Evolutionary conservation across 73 alveolate species (phyloP).

Genomic region (Tetrahymena thermophila): DNA sequence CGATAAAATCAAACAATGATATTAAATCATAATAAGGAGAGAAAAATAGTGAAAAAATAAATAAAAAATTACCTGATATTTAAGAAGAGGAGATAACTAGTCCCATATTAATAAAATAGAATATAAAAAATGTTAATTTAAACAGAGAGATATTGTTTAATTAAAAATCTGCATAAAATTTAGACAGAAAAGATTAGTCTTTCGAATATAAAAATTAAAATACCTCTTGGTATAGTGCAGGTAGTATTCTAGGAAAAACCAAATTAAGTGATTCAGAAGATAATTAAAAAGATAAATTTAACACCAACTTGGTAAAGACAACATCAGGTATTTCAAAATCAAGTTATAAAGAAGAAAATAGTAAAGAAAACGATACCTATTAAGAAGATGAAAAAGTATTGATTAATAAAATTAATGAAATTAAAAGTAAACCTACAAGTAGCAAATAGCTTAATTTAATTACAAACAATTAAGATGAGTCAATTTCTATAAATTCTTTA

Average conservation of each 20-base stretch:
- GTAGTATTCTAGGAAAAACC: not conserved
- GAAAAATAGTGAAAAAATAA: not conserved
- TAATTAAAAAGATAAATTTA: not conserved
- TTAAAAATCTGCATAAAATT: not conserved
- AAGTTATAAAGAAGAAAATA: not conserved
- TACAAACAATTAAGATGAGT: not conserved
- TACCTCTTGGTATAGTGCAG: not conserved
- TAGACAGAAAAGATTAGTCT: not conserved
- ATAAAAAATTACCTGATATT: not conserved
- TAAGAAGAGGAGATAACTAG: not conserved
- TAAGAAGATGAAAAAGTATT: not conserved
- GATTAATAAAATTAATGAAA: not conserved
- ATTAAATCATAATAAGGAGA: not conserved
- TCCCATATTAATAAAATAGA: not conserved
- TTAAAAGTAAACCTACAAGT: not conserved
- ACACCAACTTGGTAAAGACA: not conserved
- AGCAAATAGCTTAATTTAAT: not conserved
- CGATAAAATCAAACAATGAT: not conserved
- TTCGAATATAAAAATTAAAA: not conserved
- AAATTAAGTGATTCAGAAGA: not conserved
- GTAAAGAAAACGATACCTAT: not conserved
- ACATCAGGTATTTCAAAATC: not conserved
- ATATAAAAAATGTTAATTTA: too few species aligned
- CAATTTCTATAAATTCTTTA: not conserved
- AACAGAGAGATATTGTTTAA: not conserved